phyloP scores from a whole-genome alignment of 2,329 filamentous ascomycete genomes.

The Thielaviopsis ethacetica region DNA sequence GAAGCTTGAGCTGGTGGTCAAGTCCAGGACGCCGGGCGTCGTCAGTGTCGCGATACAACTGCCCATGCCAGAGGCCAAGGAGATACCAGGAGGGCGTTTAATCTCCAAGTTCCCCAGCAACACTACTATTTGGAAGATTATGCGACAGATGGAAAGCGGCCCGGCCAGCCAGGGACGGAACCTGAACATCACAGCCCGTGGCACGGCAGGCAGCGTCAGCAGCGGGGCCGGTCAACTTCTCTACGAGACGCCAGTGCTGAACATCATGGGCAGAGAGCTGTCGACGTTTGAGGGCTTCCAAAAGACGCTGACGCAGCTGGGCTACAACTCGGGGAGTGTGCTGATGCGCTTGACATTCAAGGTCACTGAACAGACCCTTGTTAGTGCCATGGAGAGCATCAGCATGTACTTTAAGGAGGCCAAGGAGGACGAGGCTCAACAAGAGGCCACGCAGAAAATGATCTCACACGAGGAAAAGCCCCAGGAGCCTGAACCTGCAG shows the following conservation, averaged over 20 bases:
- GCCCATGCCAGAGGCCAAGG: conserved; percentile 50
- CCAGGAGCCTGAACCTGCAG: conserved; percentile 1
- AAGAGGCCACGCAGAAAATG: conserved; percentile 10
- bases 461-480: conserved; percentile 10
- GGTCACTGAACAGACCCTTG: conserved; percentile 59
- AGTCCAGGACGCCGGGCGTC: conserved; percentile 68
- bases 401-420: conserved; percentile 52
- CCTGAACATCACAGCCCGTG: conserved; percentile 73
- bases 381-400: conserved; percentile 74
- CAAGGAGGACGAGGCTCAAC: conserved; percentile 23
- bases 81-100: conserved; percentile 48
- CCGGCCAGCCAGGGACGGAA: conserved; percentile 41
- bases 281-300: conserved; percentile 67
- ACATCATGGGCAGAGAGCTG: conserved; percentile 68
- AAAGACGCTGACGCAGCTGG: conserved; percentile 74
- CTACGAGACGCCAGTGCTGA: conserved; percentile 75
- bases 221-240: conserved; percentile 57
- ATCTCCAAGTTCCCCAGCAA: conserved; percentile 78
- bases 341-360: conserved; percentile 65
- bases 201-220: conserved; percentile 44
- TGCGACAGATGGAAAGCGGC: conserved; percentile 78
- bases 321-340: conserved; percentile 70
- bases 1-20: conserved; percentile 79
- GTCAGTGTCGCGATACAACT: conserved; percentile 83
- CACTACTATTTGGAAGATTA: conserved; percentile 72